These are phyloP conservation scores for Skeletonema grethae DNA, from an alignment of 108 stramenopile species.

Conservation along the genomic window DNA sequence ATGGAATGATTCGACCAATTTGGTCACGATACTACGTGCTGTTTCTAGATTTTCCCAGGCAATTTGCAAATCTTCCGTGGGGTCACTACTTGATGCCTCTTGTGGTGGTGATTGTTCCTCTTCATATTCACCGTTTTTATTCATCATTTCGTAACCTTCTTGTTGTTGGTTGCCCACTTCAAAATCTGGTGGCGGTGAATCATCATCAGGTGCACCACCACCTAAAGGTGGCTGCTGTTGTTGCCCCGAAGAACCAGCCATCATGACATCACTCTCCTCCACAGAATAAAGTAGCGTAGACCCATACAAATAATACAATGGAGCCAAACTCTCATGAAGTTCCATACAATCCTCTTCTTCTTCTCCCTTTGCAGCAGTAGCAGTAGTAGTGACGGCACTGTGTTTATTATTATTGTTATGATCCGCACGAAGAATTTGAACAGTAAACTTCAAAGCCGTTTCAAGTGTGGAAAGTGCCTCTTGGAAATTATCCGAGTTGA, in stretches of 20 bases:
- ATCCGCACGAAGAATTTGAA: neutral
- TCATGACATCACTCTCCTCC: slow-evolving; percentile 71
- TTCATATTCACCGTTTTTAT: neutral
- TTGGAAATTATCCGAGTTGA: slow-evolving; percentile 62
- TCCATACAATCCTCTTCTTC: slow-evolving; percentile 30
- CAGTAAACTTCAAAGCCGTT: slow-evolving; percentile 5
- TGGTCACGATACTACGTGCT: slow-evolving; percentile 65
- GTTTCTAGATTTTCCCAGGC: slow-evolving; percentile 89
- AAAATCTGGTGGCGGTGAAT: neutral
- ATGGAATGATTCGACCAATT: slow-evolving; percentile 24
- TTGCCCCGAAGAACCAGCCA: neutral
- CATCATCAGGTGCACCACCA: neutral
- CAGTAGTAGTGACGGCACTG: neutral
- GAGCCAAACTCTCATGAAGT: slow-evolving; percentile 70
- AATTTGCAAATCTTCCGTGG: slow-evolving; percentile 76
- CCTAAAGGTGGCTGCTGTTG: neutral
- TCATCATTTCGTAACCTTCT: neutral
- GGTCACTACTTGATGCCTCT: slow-evolving; percentile 10
- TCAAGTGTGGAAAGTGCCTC: slow-evolving; percentile 57
- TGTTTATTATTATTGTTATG: neutral
- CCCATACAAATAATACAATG: slow-evolving; percentile 87
- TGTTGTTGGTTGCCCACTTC: slow-evolving; percentile 1
- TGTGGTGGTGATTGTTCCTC: neutral
- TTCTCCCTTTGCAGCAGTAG: neutral
- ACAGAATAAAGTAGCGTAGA: slow-evolving; percentile 84